A percentile compares a stretch with the other conserved stretches of the same genome.
These are phyloP conservation scores for Meyerozyma carpophila DNA, from an alignment of 1,139 yeast species.

Conservation along the genomic window DNA sequence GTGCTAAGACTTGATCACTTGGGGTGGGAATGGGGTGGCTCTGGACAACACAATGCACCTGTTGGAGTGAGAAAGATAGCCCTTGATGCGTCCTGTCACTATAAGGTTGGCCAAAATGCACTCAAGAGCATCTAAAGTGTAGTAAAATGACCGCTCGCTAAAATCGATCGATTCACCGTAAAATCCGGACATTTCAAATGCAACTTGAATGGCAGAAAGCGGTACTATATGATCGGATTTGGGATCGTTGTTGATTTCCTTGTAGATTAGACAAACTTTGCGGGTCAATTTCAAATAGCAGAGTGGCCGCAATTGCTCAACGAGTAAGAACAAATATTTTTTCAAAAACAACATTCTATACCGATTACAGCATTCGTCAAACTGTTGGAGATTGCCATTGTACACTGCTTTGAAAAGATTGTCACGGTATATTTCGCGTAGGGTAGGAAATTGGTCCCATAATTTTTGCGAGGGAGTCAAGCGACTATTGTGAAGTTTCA, in stretches of 20 bases:
- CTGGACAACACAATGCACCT: slow-evolving; percentile 74
- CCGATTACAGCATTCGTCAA: slow-evolving; percentile 37
- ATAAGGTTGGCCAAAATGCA: slow-evolving; percentile 69
- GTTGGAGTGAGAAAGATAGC: slow-evolving; percentile 76
- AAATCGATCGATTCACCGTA: slow-evolving; percentile 8
- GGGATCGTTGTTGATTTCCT: slow-evolving; percentile 23
- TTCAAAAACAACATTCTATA: slow-evolving; percentile 50
- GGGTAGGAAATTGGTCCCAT: slow-evolving; percentile 41
- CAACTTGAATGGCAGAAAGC: slow-evolving; percentile 41
- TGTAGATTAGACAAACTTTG: slow-evolving; percentile 35
- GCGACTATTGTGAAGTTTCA: slow-evolving; percentile 40
- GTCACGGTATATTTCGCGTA: slow-evolving; percentile 41
- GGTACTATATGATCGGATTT: slow-evolving; percentile 35
- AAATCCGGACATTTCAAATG: slow-evolving; percentile 35
- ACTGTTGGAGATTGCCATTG: slow-evolving; percentile 51
- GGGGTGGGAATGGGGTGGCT: slow-evolving; percentile 62
- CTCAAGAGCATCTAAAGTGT: slow-evolving; percentile 52
- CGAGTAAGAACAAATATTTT: slow-evolving; percentile 58
- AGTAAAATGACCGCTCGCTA: not conserved
- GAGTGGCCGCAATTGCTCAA: slow-evolving; percentile 48
- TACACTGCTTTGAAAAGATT: slow-evolving; percentile 43
- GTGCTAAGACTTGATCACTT: slow-evolving; percentile 1
- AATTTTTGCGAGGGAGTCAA: slow-evolving; percentile 34
- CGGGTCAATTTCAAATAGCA: slow-evolving; percentile 52
- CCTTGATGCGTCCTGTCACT: slow-evolving; percentile 59